Percentiles rank a stretch among this genome's conserved stretches.
Evolutionary conservation across 1,284 basidiomycete genomes (phyloP).

Genomic region (Inonotus obliquus): DNA sequence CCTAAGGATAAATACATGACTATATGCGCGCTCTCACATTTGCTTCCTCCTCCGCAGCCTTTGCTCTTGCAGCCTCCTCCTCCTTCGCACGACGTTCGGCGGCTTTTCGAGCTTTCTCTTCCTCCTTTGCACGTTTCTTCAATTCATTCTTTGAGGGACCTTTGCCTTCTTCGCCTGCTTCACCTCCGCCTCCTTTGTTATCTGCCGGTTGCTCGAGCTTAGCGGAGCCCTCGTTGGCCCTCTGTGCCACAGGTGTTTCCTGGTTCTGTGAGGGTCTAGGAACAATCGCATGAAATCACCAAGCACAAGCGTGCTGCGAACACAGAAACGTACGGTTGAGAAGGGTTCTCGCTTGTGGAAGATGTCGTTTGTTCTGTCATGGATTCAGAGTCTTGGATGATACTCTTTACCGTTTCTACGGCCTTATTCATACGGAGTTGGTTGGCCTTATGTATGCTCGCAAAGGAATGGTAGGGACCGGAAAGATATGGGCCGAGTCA

Average conservation of each 20-base stretch:
- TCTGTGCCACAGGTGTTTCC: background rate
- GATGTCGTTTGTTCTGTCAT: background rate
- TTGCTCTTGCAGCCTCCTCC: conserved; percentile 70
- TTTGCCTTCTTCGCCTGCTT: conserved; percentile 15
- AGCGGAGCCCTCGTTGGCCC: background rate
- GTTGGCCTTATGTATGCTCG: background rate
- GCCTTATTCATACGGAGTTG: background rate
- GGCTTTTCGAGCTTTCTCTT: conserved; percentile 90
- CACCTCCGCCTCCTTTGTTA: conserved; percentile 26
- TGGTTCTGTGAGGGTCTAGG: background rate
- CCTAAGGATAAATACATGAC: background rate
- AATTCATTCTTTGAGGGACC: conserved; percentile 85
- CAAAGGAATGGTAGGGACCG: background rate
- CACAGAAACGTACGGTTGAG: background rate
- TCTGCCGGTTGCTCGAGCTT: background rate
- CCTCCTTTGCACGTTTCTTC: conserved; percentile 91
- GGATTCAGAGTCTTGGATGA: background rate
- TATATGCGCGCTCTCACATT: conserved; percentile 13
- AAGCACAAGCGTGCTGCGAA: background rate
- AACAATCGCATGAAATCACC: background rate
- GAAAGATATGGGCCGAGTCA: background rate
- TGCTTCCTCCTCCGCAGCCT: conserved; percentile 46
- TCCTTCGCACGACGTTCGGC: conserved; percentile 80
- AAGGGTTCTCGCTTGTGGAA: background rate
- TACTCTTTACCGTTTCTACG: conserved; percentile 1